Conservation (phyloP, 805 yeast genomes). For the Phaffomyces antillensis region DNA sequence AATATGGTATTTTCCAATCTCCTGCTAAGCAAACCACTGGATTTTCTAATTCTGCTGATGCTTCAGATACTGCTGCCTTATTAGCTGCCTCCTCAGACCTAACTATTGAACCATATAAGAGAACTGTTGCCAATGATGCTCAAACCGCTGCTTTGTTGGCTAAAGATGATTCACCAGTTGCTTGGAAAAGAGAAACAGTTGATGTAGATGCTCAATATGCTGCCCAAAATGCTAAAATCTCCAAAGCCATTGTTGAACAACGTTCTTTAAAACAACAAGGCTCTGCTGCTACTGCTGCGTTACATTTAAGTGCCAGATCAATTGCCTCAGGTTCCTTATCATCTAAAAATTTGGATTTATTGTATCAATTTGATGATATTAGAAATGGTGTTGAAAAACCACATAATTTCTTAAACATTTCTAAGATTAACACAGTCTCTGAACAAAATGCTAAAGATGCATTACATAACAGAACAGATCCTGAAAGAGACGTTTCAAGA, state of each 20-base stretch:
- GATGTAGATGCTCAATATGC: slow-evolving; percentile 43
- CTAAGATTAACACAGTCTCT: slow-evolving; percentile 45
- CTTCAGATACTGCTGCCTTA: slow-evolving; percentile 72
- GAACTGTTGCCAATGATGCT: slow-evolving; percentile 54
- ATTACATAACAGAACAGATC: slow-evolving; percentile 24
- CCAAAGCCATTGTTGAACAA: neutral
- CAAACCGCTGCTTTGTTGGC: slow-evolving; percentile 56
- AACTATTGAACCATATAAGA: slow-evolving; percentile 56
- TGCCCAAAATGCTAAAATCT: slow-evolving; percentile 27
- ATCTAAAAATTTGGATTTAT: slow-evolving; percentile 31
- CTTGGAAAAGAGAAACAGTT: slow-evolving; percentile 44
- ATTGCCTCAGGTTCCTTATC: slow-evolving; percentile 29
- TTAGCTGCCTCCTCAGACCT: slow-evolving; percentile 64
- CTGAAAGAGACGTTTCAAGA: slow-evolving; percentile 22
- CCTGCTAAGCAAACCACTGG: slow-evolving; percentile 47
- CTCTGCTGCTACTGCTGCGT: slow-evolving; percentile 18
- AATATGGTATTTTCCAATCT: slow-evolving; percentile 54
- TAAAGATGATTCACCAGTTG: slow-evolving; percentile 37
- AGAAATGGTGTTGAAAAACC: slow-evolving; percentile 34
- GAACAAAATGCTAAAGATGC: slow-evolving; percentile 29
- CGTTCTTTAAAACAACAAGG: slow-evolving; percentile 4
- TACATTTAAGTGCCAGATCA: slow-evolving; percentile 30
- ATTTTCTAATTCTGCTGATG: slow-evolving; percentile 46
- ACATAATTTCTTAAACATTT: slow-evolving; percentile 34
- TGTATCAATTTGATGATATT: slow-evolving; percentile 37